A percentile compares a stretch with the other conserved stretches of the same genome.
phyloP scores from a whole-genome alignment of 495 filamentous ascomycete genomes.

The Trichodelitschia bisporula region DNA sequence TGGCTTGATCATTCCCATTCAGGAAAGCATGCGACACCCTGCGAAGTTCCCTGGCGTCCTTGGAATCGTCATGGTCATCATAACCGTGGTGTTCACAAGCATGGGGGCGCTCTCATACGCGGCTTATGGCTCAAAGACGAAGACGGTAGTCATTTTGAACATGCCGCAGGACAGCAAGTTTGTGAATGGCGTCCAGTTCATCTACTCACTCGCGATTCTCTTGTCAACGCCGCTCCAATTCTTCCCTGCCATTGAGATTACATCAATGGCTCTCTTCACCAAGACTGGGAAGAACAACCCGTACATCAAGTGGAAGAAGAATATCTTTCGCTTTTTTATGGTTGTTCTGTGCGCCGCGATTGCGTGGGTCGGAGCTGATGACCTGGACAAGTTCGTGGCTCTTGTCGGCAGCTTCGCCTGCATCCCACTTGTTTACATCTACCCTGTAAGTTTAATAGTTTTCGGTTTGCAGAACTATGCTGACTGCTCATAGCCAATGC shows the following conservation, averaged over 20 bases:
- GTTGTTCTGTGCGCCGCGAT: slow-evolving; percentile 66
- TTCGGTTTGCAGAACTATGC: not conserved
- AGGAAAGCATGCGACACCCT: slow-evolving; percentile 82
- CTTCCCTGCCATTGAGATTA: slow-evolving; percentile 81
- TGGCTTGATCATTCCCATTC: slow-evolving; percentile 95
- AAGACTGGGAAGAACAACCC: slow-evolving; percentile 88
- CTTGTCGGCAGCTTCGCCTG: slow-evolving; percentile 94
- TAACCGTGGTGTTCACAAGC: slow-evolving; percentile 67
- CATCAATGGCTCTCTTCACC: slow-evolving; percentile 43
- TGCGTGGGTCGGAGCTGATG: slow-evolving; percentile 75
- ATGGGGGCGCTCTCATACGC: slow-evolving; percentile 91
- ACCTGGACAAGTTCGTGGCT: slow-evolving; percentile 91
- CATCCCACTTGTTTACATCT: slow-evolving; percentile 91
- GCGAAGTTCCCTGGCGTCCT: slow-evolving; percentile 73
- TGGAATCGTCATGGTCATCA: slow-evolving; percentile 75
- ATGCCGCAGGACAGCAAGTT: slow-evolving; percentile 87
- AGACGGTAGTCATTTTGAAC: slow-evolving; percentile 90
- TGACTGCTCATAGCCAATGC: slow-evolving; percentile 37
- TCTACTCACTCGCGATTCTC: slow-evolving; percentile 86
- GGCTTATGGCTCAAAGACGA: slow-evolving; percentile 79
- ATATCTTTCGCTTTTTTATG: slow-evolving; percentile 76
- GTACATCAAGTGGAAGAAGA: slow-evolving; percentile 97
- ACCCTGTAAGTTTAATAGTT: slow-evolving; percentile 38
- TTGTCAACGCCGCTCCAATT: slow-evolving; percentile 86
- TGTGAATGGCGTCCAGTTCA: slow-evolving; percentile 84